Evolutionary conservation across 768 basidiomycete species (phyloP).

Genomic region (Holtermannia corniformis): DNA sequence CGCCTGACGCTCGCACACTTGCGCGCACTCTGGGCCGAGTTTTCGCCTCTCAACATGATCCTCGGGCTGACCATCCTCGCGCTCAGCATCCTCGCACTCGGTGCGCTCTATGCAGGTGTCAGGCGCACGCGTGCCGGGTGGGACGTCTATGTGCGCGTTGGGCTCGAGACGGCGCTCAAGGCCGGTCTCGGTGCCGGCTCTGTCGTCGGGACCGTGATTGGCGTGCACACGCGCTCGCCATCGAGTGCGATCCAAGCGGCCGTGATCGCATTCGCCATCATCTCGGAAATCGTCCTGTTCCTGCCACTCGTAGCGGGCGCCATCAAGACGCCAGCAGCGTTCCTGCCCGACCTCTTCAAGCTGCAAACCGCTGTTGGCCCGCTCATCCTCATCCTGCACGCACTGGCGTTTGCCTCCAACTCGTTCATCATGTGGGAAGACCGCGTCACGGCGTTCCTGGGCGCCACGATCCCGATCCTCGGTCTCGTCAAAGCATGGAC

Average conservation of each 20-base stretch:
- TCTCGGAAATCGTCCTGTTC: constrained; percentile 14
- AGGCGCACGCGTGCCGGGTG: constrained; percentile 39
- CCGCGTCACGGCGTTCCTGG: constrained; percentile 63
- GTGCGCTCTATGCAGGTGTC: constrained; percentile 52
- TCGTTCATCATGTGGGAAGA: constrained; percentile 99
- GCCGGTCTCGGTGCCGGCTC: constrained; percentile 46
- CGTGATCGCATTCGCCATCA: constrained; percentile 20
- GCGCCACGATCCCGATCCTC: constrained; percentile 52
- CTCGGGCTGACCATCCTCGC: constrained; percentile 60
- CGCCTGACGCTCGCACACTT: constrained; percentile 59
- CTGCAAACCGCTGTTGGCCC: constrained; percentile 32
- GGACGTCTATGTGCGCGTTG: constrained; percentile 40
- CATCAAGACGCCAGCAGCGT: neutral
- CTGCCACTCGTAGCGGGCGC: neutral
- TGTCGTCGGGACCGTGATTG: constrained; percentile 44
- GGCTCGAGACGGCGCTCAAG: constrained; percentile 51
- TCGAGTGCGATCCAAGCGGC: constrained; percentile 30
- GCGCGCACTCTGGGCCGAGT: constrained; percentile 87
- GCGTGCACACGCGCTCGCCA: constrained; percentile 16
- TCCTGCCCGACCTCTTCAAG: neutral
- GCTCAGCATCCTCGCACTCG: constrained; percentile 50
- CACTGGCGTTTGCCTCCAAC: constrained; percentile 75
- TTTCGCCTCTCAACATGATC: constrained; percentile 67
- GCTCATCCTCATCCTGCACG: constrained; percentile 50
- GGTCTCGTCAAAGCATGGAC: constrained; percentile 55